These are phyloP conservation scores for Rhodamnia rubescens DNA, from an alignment of 345 rosid genomes.

Conservation along the genomic window DNA sequence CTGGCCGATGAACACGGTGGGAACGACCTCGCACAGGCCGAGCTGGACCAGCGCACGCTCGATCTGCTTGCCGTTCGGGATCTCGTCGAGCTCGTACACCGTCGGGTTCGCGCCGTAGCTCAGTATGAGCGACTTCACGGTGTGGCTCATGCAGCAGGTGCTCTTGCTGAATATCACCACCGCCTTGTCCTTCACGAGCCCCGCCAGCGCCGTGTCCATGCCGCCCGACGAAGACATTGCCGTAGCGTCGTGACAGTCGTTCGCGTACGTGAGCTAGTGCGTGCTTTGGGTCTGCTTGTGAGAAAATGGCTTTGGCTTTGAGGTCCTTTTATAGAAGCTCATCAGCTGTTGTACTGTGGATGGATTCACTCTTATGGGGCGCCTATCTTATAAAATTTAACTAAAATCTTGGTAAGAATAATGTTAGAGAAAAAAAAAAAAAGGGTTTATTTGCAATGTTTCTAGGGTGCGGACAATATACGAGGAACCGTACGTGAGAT, in stretches of 20 bases:
- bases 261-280: not conserved
- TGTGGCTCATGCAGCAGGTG: constrained; percentile 67
- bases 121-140: constrained; percentile 46
- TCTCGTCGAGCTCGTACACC: constrained; percentile 58
- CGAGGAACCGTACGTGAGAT: not conserved
- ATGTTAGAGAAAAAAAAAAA: not conserved
- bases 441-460: not conserved
- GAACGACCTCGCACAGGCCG: constrained; percentile 52
- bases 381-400: not conserved
- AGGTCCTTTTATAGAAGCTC: not conserved
- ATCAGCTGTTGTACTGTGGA: not conserved
- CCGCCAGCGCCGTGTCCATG: constrained; percentile 26
- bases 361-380: not conserved
- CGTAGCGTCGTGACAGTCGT: not conserved
- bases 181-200: constrained; percentile 55
- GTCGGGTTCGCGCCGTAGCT: constrained; percentile 71
- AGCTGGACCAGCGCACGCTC: constrained; percentile 51
- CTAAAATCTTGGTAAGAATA: not conserved
- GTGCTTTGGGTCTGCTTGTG: not conserved
- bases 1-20: constrained; percentile 77
- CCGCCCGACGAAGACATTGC: not conserved
- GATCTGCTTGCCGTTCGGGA: constrained; percentile 39
- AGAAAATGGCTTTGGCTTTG: not conserved
- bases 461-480: not conserved
- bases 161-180: constrained; percentile 86